Percentiles rank a stretch among this genome's conserved stretches.
Conservation (phyloP, 768 basidiomycete species). For the Amanita rimosa region DNA sequence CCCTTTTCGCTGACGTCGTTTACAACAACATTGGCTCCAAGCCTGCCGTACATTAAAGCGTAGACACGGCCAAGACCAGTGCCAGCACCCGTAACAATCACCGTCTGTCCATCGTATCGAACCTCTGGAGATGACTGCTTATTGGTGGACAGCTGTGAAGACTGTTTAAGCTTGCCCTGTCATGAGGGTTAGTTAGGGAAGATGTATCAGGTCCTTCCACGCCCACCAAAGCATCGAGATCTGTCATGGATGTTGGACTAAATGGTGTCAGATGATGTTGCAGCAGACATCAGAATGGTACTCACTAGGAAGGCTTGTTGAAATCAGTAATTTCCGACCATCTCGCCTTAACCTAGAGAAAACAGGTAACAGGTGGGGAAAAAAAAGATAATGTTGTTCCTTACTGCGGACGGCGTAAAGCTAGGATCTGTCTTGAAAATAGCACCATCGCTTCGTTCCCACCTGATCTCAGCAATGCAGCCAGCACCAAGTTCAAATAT, state of each 20-base stretch:
- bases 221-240: conserved; percentile 47
- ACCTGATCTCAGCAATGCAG: conserved; percentile 83
- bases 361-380: background rate
- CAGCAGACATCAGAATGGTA: conserved; percentile 1
- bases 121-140: conserved; percentile 57
- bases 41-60: conserved; percentile 80
- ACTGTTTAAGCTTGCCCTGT: conserved; percentile 48
- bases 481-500: conserved; percentile 93
- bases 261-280: background rate
- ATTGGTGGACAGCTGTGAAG: conserved; percentile 58
- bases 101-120: conserved; percentile 82
- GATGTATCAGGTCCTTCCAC: background rate
- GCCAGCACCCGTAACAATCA: conserved; percentile 90
- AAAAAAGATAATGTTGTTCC: background rate
- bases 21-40: conserved; percentile 95
- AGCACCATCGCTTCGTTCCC: conserved; percentile 82
- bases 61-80: conserved; percentile 90
- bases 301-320: conserved; percentile 56
- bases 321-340: conserved; percentile 83
- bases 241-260: conserved; percentile 57
- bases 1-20: conserved; percentile 90
- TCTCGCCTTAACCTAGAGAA: conserved; percentile 59
- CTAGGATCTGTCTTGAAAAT: conserved; percentile 83
- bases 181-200: background rate
- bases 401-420: conserved; percentile 90